Evolutionary conservation across 202 grass and related monocot genomes (phyloP).

Genomic region (Thinopyrum obtusiflorum): DNA sequence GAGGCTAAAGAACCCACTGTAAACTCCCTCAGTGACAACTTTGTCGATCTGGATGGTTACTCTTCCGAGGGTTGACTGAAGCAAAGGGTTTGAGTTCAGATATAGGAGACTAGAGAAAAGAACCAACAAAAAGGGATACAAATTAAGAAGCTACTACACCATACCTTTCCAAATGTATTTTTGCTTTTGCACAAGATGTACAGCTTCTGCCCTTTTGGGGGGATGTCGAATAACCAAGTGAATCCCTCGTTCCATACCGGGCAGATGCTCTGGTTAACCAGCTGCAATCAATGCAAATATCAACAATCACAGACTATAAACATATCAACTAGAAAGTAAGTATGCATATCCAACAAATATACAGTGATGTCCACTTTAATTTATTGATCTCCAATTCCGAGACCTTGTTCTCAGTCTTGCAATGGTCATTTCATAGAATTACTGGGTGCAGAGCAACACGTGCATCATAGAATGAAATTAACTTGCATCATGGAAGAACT

Average conservation of each 20-base stretch:
- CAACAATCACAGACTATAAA: background rate
- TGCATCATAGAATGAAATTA: background rate
- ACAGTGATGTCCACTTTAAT: background rate
- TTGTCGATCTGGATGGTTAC: slow-evolving; percentile 99
- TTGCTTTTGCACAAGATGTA: slow-evolving; percentile 98
- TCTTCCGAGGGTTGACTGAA: slow-evolving; percentile 77
- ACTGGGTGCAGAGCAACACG: background rate
- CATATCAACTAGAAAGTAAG: background rate
- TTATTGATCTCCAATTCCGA: background rate
- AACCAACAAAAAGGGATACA: background rate
- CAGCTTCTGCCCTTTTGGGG: slow-evolving; percentile 97
- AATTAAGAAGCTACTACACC: background rate
- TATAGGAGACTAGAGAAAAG: background rate
- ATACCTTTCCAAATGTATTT: slow-evolving; percentile 97
- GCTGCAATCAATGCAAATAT: slow-evolving; percentile 43
- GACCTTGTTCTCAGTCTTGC: slow-evolving; percentile 2
- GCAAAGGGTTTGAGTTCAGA: background rate
- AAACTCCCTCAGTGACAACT: slow-evolving; percentile 84
- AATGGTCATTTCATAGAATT: slow-evolving; percentile 17
- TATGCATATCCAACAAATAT: background rate
- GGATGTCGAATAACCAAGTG: slow-evolving; percentile 93
- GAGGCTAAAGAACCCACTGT: slow-evolving; percentile 90
- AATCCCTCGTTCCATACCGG: slow-evolving; percentile 96
- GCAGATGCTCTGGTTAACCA: slow-evolving; percentile 70
- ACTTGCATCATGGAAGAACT: background rate